A percentile compares a stretch with the other conserved stretches of the same genome.
Conservation (phyloP, 148 eudicot species). For the Amaranthus hypochondriacus region DNA sequence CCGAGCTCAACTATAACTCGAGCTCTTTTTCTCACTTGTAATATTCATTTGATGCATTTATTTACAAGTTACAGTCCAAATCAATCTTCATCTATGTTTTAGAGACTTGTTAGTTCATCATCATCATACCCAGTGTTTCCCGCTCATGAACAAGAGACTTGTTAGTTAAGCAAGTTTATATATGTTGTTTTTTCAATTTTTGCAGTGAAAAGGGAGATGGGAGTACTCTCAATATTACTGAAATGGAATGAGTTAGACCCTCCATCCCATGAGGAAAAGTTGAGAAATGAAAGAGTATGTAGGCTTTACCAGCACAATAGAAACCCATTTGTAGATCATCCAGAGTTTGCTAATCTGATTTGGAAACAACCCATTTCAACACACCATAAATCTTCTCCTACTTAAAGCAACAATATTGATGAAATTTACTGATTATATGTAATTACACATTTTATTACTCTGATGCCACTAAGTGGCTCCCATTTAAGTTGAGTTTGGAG, state of each 20-base stretch:
- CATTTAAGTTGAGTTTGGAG: background rate
- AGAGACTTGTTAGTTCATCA: background rate
- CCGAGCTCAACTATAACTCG: no score
- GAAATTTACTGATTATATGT: background rate
- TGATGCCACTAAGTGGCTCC: background rate
- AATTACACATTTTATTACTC: background rate
- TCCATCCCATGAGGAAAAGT: conserved; percentile 45
- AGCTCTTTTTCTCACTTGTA: no score
- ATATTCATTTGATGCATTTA: no score
- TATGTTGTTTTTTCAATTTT: background rate
- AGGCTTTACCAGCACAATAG: conserved; percentile 49
- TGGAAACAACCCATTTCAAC: conserved; percentile 29
- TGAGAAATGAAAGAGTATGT: conserved; percentile 48
- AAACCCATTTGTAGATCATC: conserved; percentile 59
- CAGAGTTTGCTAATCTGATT: conserved; percentile 42
- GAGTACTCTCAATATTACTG: conserved; percentile 38
- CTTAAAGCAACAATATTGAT: conserved; percentile 1
- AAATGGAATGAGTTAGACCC: conserved; percentile 50
- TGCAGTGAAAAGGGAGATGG: conserved; percentile 49
- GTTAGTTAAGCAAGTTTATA: background rate
- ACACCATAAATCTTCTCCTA: conserved; percentile 3
- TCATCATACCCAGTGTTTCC: background rate
- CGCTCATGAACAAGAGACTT: background rate
- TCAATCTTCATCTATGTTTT: background rate
- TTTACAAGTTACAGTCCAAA: background rate